phyloP scores from a whole-genome alignment of 2,329 filamentous ascomycete genomes.

The Trichoderma hamatum region DNA sequence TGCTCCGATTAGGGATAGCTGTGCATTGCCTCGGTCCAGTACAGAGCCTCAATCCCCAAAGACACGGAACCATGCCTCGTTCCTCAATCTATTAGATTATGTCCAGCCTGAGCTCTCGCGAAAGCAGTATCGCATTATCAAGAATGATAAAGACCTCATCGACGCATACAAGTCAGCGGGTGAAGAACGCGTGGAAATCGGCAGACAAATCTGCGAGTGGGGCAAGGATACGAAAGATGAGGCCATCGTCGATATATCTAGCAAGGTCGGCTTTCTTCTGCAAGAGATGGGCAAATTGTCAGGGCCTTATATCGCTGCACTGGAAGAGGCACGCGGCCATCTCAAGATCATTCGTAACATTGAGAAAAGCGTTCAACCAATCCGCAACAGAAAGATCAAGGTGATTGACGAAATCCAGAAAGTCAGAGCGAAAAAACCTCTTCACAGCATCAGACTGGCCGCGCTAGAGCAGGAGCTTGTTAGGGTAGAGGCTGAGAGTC shows the following conservation, averaged over 20 bases:
- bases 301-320: slow-evolving; percentile 78
- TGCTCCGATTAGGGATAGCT: slow-evolving; percentile 64
- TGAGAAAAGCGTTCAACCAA: slow-evolving; percentile 92
- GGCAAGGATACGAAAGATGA: slow-evolving; percentile 90
- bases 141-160: slow-evolving; percentile 89
- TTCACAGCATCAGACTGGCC: slow-evolving; percentile 76
- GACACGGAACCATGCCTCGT: slow-evolving; percentile 58
- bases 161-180: slow-evolving; percentile 81
- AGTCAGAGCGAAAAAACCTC: slow-evolving; percentile 90
- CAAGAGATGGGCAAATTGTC: slow-evolving; percentile 95
- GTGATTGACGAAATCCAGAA: slow-evolving; percentile 90
- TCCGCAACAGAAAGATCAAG: slow-evolving; percentile 82
- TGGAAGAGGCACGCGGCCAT: slow-evolving; percentile 81
- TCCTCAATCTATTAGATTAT: slow-evolving; percentile 82
- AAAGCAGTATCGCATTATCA: slow-evolving; percentile 89
- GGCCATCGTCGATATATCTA: slow-evolving; percentile 82
- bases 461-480: slow-evolving; percentile 95
- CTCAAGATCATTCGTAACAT: slow-evolving; percentile 95
- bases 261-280: slow-evolving; percentile 92
- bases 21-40: slow-evolving; percentile 71
- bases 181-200: slow-evolving; percentile 81
- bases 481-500: slow-evolving; percentile 89
- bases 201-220: slow-evolving; percentile 93
- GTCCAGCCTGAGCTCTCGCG: slow-evolving; percentile 87
- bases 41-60: slow-evolving; percentile 36